These are phyloP conservation scores for Setaria italica DNA, from an alignment of 202 grass and related monocot species.

Conservation along the genomic window DNA sequence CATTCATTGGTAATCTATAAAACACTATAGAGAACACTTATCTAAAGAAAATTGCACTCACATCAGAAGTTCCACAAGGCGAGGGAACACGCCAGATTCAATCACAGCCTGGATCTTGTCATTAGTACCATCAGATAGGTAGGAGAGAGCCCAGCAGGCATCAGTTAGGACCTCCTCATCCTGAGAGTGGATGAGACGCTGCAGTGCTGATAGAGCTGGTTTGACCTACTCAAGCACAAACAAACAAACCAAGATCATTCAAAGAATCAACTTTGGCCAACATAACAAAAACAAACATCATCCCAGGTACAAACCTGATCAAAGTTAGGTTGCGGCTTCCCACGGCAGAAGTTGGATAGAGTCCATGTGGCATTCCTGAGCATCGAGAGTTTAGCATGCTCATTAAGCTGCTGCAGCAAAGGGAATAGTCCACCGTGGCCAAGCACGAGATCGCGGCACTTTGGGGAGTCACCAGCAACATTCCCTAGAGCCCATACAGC, in stretches of 20 bases:
- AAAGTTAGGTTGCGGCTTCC: constrained; percentile 90
- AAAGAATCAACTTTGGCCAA: background rate
- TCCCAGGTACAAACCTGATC: constrained; percentile 70
- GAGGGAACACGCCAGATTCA: constrained; percentile 85
- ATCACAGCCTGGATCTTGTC: constrained; percentile 98
- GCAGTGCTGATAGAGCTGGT: constrained; percentile 78
- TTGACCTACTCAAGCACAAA: constrained; percentile 60
- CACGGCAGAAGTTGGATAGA: constrained; percentile 94
- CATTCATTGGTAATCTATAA: background rate
- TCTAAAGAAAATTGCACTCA: constrained; percentile 43
- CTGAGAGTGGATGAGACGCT: constrained; percentile 81
- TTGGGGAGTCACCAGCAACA: constrained; percentile 98
- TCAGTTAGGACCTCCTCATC: constrained; percentile 99
- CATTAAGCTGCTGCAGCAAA: constrained; percentile 84
- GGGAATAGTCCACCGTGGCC: constrained; percentile 70
- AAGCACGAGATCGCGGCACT: constrained; percentile 89
- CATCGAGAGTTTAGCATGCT: constrained; percentile 95
- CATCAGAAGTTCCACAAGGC: constrained; percentile 94
- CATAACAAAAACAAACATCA: background rate
- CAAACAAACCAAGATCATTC: constrained; percentile 29
- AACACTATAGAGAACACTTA: background rate
- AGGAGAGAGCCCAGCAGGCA: constrained; percentile 96
- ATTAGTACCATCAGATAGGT: constrained; percentile 95
- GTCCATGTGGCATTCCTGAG: constrained; percentile 98
- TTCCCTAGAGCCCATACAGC: constrained; percentile 99